Base-by-base conservation (phyloP, 768 basidiomycete species). In the Amanita brunnescens region DNA sequence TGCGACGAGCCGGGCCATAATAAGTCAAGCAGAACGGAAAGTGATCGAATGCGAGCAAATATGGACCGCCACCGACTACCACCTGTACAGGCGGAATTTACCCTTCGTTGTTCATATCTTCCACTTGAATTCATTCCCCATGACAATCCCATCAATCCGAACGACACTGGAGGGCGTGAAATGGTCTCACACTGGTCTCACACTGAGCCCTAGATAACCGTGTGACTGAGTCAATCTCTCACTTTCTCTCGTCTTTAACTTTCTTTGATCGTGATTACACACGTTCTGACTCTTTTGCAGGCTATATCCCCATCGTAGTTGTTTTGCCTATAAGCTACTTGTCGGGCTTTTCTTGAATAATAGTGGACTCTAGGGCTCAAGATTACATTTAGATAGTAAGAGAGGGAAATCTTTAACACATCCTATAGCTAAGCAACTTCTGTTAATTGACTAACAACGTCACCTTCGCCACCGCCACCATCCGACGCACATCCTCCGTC, bases 401-500 rank as follows among this genome's bases (percentile, higher is more conserved):
- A 29, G 7, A 29, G 26, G 26, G n/a, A n/a, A n/a, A n/a, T n/a
- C n/a, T n/a, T n/a, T n/a, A n/a, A n/a, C n/a, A n/a, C n/a, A n/a
- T n/a, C n/a, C n/a, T n/a, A n/a, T n/a, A n/a, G n/a, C n/a, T n/a
- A n/a, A n/a, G n/a, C n/a, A n/a, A n/a, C n/a, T n/a, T n/a, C n/a
- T n/a, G n/a, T n/a, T n/a, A n/a, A n/a, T n/a, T n/a, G n/a, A n/a
- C n/a, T n/a, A n/a, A n/a, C n/a, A n/a, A n/a, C n/a, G n/a, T n/a
- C n/a, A n/a, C n/a, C 33, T 12, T 30, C 26, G n/a, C 63, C 62
- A 34, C 63, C 67, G 47, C 67, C 79, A 18, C 76, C 83, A 6
- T 65, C 77, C 92, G 0, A 70, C 77, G 3, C 88, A 92, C 57
- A 69, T 90, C 18, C 70, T 96, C 23, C 83, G 94, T 10, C 70